These are phyloP conservation scores for Madurella mycetomatis DNA, from an alignment of 2,329 filamentous ascomycete genomes.

Conservation along the genomic window DNA sequence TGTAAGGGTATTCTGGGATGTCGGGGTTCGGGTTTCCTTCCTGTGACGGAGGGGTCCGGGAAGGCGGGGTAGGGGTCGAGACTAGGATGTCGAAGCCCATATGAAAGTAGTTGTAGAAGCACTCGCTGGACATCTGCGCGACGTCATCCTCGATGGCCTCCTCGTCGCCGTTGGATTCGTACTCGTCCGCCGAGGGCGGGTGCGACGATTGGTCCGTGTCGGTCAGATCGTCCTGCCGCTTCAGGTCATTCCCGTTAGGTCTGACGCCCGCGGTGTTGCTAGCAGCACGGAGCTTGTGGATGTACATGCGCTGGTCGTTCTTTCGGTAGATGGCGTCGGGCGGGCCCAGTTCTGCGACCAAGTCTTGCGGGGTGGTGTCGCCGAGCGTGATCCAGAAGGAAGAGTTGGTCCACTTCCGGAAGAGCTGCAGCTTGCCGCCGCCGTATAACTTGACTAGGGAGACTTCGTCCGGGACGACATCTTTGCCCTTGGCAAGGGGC, in stretches of 20 bases:
- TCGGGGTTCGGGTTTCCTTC: constrained; percentile 15
- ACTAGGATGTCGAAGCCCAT: constrained; percentile 91
- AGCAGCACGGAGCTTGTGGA: constrained; percentile 62
- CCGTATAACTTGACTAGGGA: constrained; percentile 75
- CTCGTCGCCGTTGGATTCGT: constrained; percentile 50
- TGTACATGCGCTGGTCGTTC: constrained; percentile 81
- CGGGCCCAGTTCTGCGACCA: constrained; percentile 84
- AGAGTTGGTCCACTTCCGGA: constrained; percentile 63
- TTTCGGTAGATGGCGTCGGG: constrained; percentile 93
- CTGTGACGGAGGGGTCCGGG: constrained; percentile 56
- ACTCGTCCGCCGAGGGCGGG: constrained; percentile 65
- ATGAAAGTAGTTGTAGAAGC: constrained; percentile 97
- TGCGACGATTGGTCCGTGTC: constrained; percentile 76
- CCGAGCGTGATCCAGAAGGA: constrained; percentile 71
- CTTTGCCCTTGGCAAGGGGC: constrained; percentile 65
- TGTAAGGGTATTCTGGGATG: constrained; percentile 33
- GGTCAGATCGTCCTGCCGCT: constrained; percentile 53
- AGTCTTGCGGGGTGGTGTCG: constrained; percentile 85
- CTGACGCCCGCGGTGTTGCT: constrained; percentile 47
- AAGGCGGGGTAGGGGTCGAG: constrained; percentile 67
- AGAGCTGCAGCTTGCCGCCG: constrained; percentile 71
- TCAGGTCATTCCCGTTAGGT: constrained; percentile 41
- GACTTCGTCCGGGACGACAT: constrained; percentile 82
- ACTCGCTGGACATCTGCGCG: constrained; percentile 61
- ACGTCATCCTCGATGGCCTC: constrained; percentile 55